A percentile compares a stretch with the other conserved stretches of the same genome.
phyloP scores from a whole-genome alignment of 768 basidiomycete genomes.

The Hypsizygus marmoreus region DNA sequence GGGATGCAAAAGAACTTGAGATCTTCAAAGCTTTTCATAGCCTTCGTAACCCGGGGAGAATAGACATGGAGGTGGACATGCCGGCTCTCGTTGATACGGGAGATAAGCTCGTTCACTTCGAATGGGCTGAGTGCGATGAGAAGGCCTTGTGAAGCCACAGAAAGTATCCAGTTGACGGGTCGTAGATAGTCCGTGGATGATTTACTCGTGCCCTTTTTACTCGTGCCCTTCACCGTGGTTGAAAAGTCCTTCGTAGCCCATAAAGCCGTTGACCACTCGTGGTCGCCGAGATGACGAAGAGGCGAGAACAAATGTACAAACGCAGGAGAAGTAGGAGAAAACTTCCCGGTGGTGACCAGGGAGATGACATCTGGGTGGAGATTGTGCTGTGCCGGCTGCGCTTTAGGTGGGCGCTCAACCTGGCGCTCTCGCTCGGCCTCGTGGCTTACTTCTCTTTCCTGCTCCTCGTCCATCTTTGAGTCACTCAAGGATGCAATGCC shows the following conservation, averaged over 20 bases:
- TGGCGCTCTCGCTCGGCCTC: conserved; percentile 43
- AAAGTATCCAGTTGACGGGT: conserved; percentile 47
- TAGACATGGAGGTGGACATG: conserved; percentile 44
- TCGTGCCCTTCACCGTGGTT: conserved; percentile 25
- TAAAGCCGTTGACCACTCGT: conserved; percentile 23
- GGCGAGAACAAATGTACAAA: conserved; percentile 25
- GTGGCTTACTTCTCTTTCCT: conserved; percentile 46
- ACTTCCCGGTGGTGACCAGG: conserved; percentile 30
- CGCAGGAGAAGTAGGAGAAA: conserved; percentile 12
- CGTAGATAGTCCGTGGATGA: conserved; percentile 33
- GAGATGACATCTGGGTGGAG: conserved; percentile 24
- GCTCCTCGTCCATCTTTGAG: conserved; percentile 42
- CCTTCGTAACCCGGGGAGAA: conserved; percentile 34
- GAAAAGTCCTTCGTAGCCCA: conserved; percentile 37
- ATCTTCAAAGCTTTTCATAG: conserved; percentile 39
- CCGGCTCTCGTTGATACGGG: conserved; percentile 30
- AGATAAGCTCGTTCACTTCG: conserved; percentile 40
- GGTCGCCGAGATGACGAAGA: conserved; percentile 9
- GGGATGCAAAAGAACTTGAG: conserved; percentile 32
- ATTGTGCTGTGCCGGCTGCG: conserved; percentile 25
- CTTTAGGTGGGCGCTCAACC: conserved; percentile 34
- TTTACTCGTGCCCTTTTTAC: too few relatives aligned
- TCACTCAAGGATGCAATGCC: conserved; percentile 22
- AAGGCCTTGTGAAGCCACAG: conserved; percentile 8
- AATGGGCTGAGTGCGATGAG: conserved; percentile 42